Evolutionary conservation across 495 filamentous ascomycete species (phyloP), one percentile per base, ranked within the genome.

Genomic region (Xylaria acuta): DNA sequence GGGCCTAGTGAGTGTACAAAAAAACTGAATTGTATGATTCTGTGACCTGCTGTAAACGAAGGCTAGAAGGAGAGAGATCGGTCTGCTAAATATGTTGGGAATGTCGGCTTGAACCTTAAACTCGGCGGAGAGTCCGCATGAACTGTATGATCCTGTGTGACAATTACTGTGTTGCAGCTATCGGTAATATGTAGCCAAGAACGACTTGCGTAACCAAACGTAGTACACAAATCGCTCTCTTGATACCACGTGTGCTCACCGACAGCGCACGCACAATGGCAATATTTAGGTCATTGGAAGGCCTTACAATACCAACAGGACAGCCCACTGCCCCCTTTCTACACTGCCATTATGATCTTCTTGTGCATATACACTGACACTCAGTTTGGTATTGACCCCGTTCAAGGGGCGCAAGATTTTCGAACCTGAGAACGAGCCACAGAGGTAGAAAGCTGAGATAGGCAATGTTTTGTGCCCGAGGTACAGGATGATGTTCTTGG

Each of bases 121-220:
- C 49, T 43, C 18, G 5, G 18, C 30, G n/a, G 45, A 18, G 20
- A 20, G 14, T 14, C 32, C 4, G 65, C 32, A 27, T 67, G 32
- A 56, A 54, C 49, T 12, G 47, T 67, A 67, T 49, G n/a, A 41
- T 67, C 11, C 18, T 38, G 22, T 56, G 18, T 18, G 18, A 56
- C 49, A 22, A 5, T 41, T 56, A 67, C 47, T 67, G 65, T 67
- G 34, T 43, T 40, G 36, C 36, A n/a, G 49, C 22, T 56, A 49
- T 41, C 22, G 34, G 65, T 67, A 64, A 5, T 16, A 8, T 7
- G 36, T 53, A 36, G 65, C 65, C 47, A 54, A 56, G 65, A 30
- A 41, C 2, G 18, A 14, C 64, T 67, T 67, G 64, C 64, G 43
- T 56, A 41, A 22, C 49, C 7, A 18, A 30, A 30, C 3, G 34